A percentile compares a stretch with the other conserved stretches of the same genome.
phyloP scores from a whole-genome alignment of 2,329 filamentous ascomycete genomes.

The Talaromyces islandicus region DNA sequence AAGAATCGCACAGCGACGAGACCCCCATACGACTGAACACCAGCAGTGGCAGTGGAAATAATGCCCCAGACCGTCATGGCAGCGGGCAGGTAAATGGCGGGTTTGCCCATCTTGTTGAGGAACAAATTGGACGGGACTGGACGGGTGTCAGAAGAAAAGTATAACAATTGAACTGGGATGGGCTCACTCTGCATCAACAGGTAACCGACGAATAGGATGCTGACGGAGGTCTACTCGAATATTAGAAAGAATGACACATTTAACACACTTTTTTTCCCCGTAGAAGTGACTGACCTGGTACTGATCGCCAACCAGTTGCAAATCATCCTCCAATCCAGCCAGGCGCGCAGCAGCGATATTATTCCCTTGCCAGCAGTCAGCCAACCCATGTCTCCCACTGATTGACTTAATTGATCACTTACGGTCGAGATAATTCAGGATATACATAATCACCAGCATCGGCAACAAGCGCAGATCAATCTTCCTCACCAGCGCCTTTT shows the following conservation, averaged over 20 bases:
- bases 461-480: conserved; percentile 2
- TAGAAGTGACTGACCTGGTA: not conserved
- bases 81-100: conserved; percentile 1
- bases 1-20: conserved; percentile 23
- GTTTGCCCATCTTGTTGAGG: not conserved
- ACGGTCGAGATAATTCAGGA: conserved; percentile 8
- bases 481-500: not conserved
- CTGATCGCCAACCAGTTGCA: not conserved
- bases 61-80: conserved; percentile 3
- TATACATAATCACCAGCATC: conserved; percentile 5
- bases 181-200: not conserved
- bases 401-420: no score
- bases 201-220: conserved; percentile 6
- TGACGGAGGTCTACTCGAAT: conserved; percentile 2
- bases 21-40: not conserved
- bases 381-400: no score
- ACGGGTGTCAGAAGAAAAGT: not conserved
- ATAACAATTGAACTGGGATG: not conserved
- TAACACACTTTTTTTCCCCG: no score
- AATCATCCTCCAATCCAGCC: conserved; percentile 1
- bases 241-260: no score
- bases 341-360: conserved; percentile 5
- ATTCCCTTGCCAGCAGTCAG: not conserved
- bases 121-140: conserved; percentile 10
- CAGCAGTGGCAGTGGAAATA: conserved; percentile 1